Base-by-base conservation (phyloP, 257 asterid species). In the Rauvolfia tetraphylla region DNA sequence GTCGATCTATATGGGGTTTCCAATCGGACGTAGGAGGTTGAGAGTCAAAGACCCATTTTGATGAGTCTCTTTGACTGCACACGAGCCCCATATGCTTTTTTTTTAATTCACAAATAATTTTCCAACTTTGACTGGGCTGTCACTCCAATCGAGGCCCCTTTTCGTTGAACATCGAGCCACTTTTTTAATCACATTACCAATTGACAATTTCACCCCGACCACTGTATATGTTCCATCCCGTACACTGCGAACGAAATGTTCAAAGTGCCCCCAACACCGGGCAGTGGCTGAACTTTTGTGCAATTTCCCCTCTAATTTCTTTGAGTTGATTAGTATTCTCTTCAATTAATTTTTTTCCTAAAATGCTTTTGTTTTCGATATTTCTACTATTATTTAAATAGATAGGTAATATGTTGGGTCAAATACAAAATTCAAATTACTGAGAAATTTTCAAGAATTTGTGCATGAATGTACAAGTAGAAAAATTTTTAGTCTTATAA, bases 81-180 rank as follows among this genome's bases (percentile, higher is more conserved):
- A 54, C 20, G 23, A 69, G 15, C 63, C 65, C 38, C 18, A 29
- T 77, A 34, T 68, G 22, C 1, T 41, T 62, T 73, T 38, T 33
- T 41, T 79, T 49, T 7, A 49, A 12, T 14, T 34, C 27, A 33
- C 31, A 8, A 42, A 71, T 59, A 74, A 59, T 44, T 87, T 81
- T 80, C 72, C 78, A 80, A 79, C 80, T 90, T 88, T 86, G 91
- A 85, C 95, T 80, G 87, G 75, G 70, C 68, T 82, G 86, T 85
- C 90, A 82, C 92, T 74, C 83, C 86, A 81, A 71, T 82, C 85
- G 83, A 84, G 87, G 89, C 87, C 86, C 79, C 85, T 88, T 89
- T 86, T 85, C 67, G 73, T 88, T 86, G 95, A 86, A 88, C 79
- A 62, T 77, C 79, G 73, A 82, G 69, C 66, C 33, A 39, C 75